Conservation (phyloP, 306 rosid species). For the Begonia masoniana region DNA sequence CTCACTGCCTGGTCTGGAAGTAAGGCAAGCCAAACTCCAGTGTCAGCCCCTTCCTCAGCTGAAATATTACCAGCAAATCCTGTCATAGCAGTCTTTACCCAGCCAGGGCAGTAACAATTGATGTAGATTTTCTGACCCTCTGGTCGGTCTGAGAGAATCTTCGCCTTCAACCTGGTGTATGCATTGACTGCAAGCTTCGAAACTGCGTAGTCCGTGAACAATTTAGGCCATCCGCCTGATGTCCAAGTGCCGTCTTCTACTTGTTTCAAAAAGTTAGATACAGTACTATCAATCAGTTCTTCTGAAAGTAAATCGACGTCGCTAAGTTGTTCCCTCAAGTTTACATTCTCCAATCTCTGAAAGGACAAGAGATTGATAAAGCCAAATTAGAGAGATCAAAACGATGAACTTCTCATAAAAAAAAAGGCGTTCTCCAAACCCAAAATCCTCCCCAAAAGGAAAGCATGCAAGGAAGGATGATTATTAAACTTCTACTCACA, state of each 20-base stretch:
- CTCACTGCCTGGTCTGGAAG: conserved; percentile 65
- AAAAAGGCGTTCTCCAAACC: not conserved
- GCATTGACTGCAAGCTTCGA: conserved; percentile 82
- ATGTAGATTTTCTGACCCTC: conserved; percentile 64
- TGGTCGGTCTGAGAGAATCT: conserved; percentile 29
- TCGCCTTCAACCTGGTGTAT: conserved; percentile 61
- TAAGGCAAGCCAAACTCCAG: conserved; percentile 87
- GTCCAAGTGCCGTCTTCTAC: conserved; percentile 71
- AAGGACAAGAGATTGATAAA: not conserved
- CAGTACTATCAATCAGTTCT: conserved; percentile 39
- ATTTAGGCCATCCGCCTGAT: conserved; percentile 76
- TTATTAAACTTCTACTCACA: conserved; percentile 28
- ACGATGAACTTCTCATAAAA: no score
- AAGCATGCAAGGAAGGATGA: not conserved
- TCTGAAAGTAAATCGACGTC: conserved; percentile 38
- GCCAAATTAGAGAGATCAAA: no score
- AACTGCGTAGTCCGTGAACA: conserved; percentile 59
- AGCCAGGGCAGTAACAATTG: conserved; percentile 82
- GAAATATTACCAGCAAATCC: conserved; percentile 72
- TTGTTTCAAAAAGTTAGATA: conserved; percentile 47
- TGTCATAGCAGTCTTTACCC: conserved; percentile 89
- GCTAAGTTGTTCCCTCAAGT: conserved; percentile 45
- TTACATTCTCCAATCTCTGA: conserved; percentile 49
- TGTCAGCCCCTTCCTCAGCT: conserved; percentile 83
- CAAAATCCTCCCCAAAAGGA: not conserved